Percentiles rank a stretch among this genome's conserved stretches.
Conservation (phyloP, 2,329 filamentous ascomycete genomes). For the Diaporthe australafricana region DNA sequence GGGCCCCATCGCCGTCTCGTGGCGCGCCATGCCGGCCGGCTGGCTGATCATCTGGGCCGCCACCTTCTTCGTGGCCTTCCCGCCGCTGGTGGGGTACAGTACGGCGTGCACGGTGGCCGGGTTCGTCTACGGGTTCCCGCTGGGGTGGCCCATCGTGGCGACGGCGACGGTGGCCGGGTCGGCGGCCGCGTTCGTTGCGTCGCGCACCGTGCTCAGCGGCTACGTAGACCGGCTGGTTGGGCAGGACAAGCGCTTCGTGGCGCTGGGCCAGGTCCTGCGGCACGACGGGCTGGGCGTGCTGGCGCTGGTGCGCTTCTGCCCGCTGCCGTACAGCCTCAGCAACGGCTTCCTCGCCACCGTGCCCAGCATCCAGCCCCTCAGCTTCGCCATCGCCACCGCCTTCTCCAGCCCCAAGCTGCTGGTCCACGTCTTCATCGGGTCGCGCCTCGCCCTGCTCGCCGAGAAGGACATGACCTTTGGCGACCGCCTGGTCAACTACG, state of each 20-base stretch:
- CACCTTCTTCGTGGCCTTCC: conserved; percentile 83
- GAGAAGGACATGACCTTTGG: conserved; percentile 84
- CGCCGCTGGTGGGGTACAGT: conserved; percentile 88
- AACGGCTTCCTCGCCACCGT: conserved; percentile 97
- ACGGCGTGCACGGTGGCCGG: conserved; percentile 70
- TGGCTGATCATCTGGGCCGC: conserved; percentile 81
- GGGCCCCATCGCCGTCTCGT: conserved; percentile 78
- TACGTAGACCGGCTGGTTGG: conserved; percentile 87
- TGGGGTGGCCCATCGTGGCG: conserved; percentile 86
- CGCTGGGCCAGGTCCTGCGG: conserved; percentile 87
- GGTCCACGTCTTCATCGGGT: conserved; percentile 93
- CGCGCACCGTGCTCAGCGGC: conserved; percentile 79
- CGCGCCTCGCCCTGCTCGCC: conserved; percentile 83
- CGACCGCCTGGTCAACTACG: conserved; percentile 86
- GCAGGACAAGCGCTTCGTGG: conserved; percentile 87
- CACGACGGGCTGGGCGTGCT: conserved; percentile 90
- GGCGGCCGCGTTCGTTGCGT: conserved; percentile 82
- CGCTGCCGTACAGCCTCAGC: conserved; percentile 90
- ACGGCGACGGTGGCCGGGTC: conserved; percentile 83
- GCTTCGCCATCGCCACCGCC: conserved; percentile 85
- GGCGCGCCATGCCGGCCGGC: conserved; percentile 79
- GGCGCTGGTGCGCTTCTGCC: conserved; percentile 91
- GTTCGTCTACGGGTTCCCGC: conserved; percentile 67
- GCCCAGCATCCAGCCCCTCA: conserved; percentile 81
- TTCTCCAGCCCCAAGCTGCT: conserved; percentile 84